Conservation (phyloP, 2,329 filamentous ascomycete species). For the Sclerotinia trifoliorum region DNA sequence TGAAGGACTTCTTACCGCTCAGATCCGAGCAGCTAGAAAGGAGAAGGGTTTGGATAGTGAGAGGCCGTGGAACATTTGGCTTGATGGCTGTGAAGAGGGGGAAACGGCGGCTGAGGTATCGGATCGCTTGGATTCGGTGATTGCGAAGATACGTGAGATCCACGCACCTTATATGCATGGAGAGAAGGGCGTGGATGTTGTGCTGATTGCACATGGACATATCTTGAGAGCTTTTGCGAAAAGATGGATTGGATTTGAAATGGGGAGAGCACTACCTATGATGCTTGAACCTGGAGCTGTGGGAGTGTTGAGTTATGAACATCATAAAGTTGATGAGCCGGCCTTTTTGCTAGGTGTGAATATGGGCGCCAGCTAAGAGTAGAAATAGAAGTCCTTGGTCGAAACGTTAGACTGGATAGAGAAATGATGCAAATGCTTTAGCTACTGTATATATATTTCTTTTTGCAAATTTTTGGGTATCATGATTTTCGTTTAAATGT, state of each 20-base stretch:
- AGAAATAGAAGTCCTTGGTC: neutral
- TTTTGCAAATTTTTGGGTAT: slow-evolving; percentile 16
- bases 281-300: slow-evolving; percentile 44
- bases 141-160: slow-evolving; percentile 49
- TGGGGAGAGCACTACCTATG: slow-evolving; percentile 40
- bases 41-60: slow-evolving; percentile 46
- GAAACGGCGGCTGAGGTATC: slow-evolving; percentile 51
- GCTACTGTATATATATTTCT: too few relatives aligned
- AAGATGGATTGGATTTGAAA: slow-evolving; percentile 51
- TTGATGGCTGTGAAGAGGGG: slow-evolving; percentile 51
- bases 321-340: slow-evolving; percentile 42
- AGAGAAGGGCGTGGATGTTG: slow-evolving; percentile 47
- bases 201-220: slow-evolving; percentile 50
- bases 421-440: neutral
- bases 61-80: slow-evolving; percentile 52
- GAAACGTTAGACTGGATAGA: neutral
- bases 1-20: slow-evolving; percentile 47
- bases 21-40: slow-evolving; percentile 45
- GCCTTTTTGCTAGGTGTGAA: slow-evolving; percentile 42
- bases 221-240: slow-evolving; percentile 55
- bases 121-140: slow-evolving; percentile 49
- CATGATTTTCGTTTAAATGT: slow-evolving; percentile 49
- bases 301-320: slow-evolving; percentile 42
- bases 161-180: slow-evolving; percentile 47
- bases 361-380: slow-evolving; percentile 30